phyloP scores from a whole-genome alignment of 352 stramenopile genomes.

The Globisporangium viniferum region DNA sequence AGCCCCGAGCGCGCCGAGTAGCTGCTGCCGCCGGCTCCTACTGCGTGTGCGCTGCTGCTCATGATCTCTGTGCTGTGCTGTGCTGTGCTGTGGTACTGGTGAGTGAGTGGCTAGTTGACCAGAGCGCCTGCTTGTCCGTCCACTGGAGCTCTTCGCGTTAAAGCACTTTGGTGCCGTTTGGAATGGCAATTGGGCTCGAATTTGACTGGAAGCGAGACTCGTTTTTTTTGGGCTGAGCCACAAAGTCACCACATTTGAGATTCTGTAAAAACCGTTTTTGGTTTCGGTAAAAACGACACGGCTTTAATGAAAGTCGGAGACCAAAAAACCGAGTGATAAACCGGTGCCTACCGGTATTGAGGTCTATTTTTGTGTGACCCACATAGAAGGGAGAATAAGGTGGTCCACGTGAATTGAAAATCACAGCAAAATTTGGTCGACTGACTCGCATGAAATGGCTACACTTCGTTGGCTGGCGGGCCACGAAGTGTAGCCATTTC shows the following conservation, averaged over 20 bases:
- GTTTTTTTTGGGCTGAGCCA: background rate
- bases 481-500: no score
- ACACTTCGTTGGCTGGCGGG: no score
- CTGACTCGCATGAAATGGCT: no score
- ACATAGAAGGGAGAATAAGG: no score
- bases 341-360: no score
- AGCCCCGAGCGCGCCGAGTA: slow-evolving; percentile 68
- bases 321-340: no score
- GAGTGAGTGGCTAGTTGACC: background rate
- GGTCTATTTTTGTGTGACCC: no score
- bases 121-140: background rate
- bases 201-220: background rate
- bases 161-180: background rate
- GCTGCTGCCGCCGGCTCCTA: slow-evolving; percentile 20
- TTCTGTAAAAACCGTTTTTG: no score
- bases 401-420: no score
- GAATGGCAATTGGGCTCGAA: background rate
- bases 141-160: background rate
- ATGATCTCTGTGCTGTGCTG: slow-evolving; percentile 8
- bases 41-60: slow-evolving; percentile 11
- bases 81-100: background rate
- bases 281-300: no score
- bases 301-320: no score
- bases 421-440: no score
- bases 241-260: background rate